Evolutionary conservation across 2,329 filamentous ascomycete genomes (phyloP), one percentile per base, ranked within the genome.

Genomic region (Achaetomium macrosporum): DNA sequence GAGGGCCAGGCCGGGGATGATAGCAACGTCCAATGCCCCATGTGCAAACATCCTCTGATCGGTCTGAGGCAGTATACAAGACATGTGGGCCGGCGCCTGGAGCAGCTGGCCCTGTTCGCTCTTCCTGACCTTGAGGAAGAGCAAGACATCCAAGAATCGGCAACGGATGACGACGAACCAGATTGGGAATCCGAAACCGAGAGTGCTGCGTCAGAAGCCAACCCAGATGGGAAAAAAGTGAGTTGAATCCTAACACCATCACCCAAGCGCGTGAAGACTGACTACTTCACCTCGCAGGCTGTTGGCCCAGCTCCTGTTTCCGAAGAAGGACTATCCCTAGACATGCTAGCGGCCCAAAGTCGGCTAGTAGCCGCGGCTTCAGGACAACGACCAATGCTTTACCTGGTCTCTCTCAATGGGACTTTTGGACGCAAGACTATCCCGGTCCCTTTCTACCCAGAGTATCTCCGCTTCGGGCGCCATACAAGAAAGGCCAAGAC

Each of bases 351-450:
- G 36, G 66, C 69, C 4, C 71, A 71, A 54, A 66, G 63, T 33
- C 69, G 70, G 54, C 68, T 70, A 50, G 64, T 66, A 35, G 55
- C 81, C 55, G 64, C 77, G 56, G 69, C 84, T 74, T 70, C 77
- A 71, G 81, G 82, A 17, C 57, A 61, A 6, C 83, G 88, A 48
- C 89, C 90, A 0, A 84, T 96, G 17, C 79, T 96, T 40, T 90
- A 90, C 57, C 81, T 99, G 5, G 73, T 92, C 5, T 95, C 93
- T 0, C 83, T 97, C 64, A 99, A 99, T 66, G 89, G 90, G 54
- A 97, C 92, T 1, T 99, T 99, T 67, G 93, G 97, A 69, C 85
- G 90, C 64, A 99, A 99, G 73, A 93, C 91, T 41, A 97, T 99
- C 62, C 88, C 82, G 35, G 89, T 99, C 2, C 93, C 93, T 0